Evolutionary conservation across 1,284 basidiomycete genomes (phyloP), one percentile per base, ranked within the genome.

Genomic region (Exobasidium cylindrosporum): DNA sequence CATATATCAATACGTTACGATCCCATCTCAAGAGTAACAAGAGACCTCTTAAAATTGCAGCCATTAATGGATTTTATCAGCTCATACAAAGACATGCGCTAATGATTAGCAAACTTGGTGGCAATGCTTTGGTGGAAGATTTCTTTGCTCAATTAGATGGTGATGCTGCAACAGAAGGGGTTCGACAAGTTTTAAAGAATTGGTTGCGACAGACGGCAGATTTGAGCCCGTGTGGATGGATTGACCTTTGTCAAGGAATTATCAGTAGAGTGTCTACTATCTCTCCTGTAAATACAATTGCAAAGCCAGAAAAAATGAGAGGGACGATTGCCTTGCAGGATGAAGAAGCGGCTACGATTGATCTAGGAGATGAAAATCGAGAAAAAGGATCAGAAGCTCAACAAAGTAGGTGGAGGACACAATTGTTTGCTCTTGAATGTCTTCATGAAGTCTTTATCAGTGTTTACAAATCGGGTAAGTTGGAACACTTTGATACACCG

Each of bases 191-290:
- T 54, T 95, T 98, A 70, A 84, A 86, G n/a, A 91, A 89, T 69
- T 99, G 96, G 96, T 84, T 98, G 10, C 87, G 89, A 66, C 94
- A 97, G 80, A 98, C 96, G 0, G 93, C 93, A 0, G 85, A 91
- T 23, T 86, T 90, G 58, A 91, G 94, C 65, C 94, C 96, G 0
- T 92, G 89, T 0, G 94, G 93, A 1, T 99, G 96, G 96, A 96
- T 99, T 65, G 93, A 96, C 76, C 84, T 98, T 0, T 98, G 95
- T 76, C 93, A 97, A 80, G 85, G 92, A 32, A 97, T 98, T 81
- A 96, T 97, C 91, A 50, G 56, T 43, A 28, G 58, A 13, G 57
- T 53, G 7, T 24, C 50, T 24, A n/a, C 17, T 4, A 54, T 31
- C 2, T 46, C 65, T 1, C 24, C 54, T 1, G 58, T 62, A 28